Evolutionary conservation across 106 monocot species (phyloP).

Genomic region (Dendrobium chrysotoxum): DNA sequence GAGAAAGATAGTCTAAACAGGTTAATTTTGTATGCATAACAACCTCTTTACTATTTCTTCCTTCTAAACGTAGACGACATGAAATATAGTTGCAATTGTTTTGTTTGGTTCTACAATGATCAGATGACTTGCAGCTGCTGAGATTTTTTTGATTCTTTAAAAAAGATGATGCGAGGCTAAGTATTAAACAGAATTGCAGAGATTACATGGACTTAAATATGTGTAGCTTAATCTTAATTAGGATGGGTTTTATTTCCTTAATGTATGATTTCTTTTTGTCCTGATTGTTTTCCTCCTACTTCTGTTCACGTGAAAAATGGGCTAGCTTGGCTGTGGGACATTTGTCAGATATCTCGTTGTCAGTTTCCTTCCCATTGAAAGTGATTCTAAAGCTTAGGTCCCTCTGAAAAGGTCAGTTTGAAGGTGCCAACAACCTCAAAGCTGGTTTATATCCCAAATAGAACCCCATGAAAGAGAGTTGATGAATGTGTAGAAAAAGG

Average conservation of each 20-base stretch:
- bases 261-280: background rate
- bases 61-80: background rate
- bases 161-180: background rate
- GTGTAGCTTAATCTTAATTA: background rate
- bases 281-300: background rate
- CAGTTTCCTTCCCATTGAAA: background rate
- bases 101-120: background rate
- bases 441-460: too few species aligned
- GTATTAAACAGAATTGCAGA: background rate
- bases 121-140: background rate
- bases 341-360: background rate
- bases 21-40: conserved; percentile 18
- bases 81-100: background rate
- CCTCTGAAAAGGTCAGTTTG: too few species aligned
- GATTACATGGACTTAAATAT: background rate
- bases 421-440: too few species aligned
- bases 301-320: background rate
- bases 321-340: background rate
- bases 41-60: background rate
- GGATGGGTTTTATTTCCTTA: background rate
- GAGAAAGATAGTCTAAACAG: conserved; percentile 94
- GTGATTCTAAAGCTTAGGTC: too few species aligned
- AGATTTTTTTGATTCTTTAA: too few species aligned
- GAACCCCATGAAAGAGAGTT: too few species aligned
- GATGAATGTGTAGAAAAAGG: too few species aligned